Base-by-base conservation (phyloP, 2,329 filamentous ascomycete species). In the Diaporthe vexans region DNA sequence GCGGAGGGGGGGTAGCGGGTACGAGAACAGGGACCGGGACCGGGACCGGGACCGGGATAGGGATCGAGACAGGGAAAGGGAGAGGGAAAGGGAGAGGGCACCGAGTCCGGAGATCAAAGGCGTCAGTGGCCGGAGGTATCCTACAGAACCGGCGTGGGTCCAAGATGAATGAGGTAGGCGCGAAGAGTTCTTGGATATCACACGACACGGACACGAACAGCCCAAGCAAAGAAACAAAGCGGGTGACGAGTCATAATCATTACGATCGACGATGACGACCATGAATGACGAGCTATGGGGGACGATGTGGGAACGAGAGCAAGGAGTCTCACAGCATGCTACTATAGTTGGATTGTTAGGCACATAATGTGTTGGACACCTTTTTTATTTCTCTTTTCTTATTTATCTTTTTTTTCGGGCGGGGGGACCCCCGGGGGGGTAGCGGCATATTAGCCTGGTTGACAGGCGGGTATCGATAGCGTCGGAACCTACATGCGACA, bases 41-140 rank as follows among this genome's bases (percentile, higher is more conserved):
- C 79, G 81, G 35, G 79, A 63, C 37, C 74, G 75, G 15, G 76
- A 74, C 21, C 57, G 74, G 59, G 73, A 48, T 7, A 61, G 74
- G 56, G 73, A 73, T 21, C 58, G 70, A 21, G 61, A 67, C 7
- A 67, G 61, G 19, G 61, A 67, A n/a, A 75, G 75, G 13, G 76
- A 75, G 11, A 68, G 74, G 57, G 73, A 73, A 24, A 61, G 71
- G 58, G 79, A 79, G 9, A 75, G 80, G 58, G 74, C 79, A 77
- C 71, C 80, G 0, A 82, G 80, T 56, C 81, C 80, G 40, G 82
- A 81, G 15, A 82, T 84, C 26, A 80, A 81, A n/a, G 80, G 82
- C 17, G 79, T 82, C 26, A 76, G 81, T 1, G 83, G 82, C 13
- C 80, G 85, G 77, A 81, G 83, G 75, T 85, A 86, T 75, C 81